These are phyloP conservation scores for Naegleria lovaniensis DNA, from an alignment of 208 protist species.

Conservation along the genomic window DNA sequence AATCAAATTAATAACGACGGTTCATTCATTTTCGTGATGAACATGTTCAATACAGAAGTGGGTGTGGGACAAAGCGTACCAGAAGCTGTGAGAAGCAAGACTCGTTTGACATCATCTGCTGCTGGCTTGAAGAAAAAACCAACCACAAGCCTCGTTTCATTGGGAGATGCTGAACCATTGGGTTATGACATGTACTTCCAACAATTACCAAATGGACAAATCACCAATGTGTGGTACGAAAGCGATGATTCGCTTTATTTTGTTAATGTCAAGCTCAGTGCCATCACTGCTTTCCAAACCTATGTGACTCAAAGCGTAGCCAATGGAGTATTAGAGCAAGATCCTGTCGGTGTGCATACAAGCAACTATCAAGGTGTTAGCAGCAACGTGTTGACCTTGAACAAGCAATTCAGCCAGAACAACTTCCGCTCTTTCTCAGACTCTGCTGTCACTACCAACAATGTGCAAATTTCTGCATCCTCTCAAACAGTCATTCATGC, in stretches of 20 bases:
- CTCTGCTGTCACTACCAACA: not conserved
- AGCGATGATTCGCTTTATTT: conserved; percentile 30
- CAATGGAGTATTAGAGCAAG: conserved; percentile 27
- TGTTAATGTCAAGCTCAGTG: conserved; percentile 39
- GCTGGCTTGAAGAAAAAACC: not conserved
- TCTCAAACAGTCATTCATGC: not conserved
- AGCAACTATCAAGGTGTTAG: conserved; percentile 20
- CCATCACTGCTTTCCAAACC: conserved; percentile 40
- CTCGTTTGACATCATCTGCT: too few relatives aligned
- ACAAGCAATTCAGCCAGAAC: conserved; percentile 38
- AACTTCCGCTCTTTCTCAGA: conserved; percentile 31
- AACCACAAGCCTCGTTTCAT: not conserved
- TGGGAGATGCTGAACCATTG: conserved; percentile 16
- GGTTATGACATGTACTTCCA: conserved; percentile 43
- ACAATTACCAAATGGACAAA: conserved; percentile 35
- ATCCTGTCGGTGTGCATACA: conserved; percentile 34
- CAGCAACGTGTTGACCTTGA: conserved; percentile 5
- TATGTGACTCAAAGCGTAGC: conserved; percentile 14
- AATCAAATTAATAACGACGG: conserved; percentile 31
- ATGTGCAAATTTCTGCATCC: not conserved
- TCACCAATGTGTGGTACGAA: conserved; percentile 39
- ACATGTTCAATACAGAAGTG: conserved; percentile 43
- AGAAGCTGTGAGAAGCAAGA: not conserved
- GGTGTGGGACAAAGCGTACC: conserved; percentile 28
- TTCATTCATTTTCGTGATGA: conserved; percentile 35